Conservation (phyloP, 2,329 filamentous ascomycete genomes). For the Fusarium sacchari region DNA sequence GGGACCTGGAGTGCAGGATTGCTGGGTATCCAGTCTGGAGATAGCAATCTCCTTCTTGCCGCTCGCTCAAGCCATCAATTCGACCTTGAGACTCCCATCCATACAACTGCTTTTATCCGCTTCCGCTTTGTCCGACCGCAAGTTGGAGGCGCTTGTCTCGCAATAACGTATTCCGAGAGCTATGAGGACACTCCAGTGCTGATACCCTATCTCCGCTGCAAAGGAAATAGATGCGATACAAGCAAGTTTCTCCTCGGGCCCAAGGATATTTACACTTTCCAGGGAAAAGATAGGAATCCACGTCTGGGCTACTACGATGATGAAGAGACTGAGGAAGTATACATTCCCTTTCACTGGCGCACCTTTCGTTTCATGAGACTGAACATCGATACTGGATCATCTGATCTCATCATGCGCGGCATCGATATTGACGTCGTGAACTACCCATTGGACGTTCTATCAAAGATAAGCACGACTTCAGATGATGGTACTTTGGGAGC, state of each 20-base stretch:
- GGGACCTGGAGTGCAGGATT: neutral
- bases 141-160: neutral
- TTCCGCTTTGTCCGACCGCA: neutral
- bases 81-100: neutral
- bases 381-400: neutral
- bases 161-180: neutral
- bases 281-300: rapidly evolving
- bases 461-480: neutral
- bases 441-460: neutral
- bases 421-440: neutral
- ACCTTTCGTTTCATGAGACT: neutral
- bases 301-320: neutral
- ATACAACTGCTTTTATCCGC: neutral
- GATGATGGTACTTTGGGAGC: neutral
- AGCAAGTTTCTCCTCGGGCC: neutral
- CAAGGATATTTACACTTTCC: neutral
- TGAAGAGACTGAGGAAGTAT: neutral
- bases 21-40: rapidly evolving
- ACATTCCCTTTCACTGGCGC: neutral
- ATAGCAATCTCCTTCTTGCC: neutral
- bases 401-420: neutral
- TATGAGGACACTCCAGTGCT: neutral
- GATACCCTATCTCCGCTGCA: neutral
- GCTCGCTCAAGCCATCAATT: neutral
- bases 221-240: neutral